Base-by-base conservation (phyloP, 2,329 filamentous ascomycete species). In the Colletotrichum falcatum region DNA sequence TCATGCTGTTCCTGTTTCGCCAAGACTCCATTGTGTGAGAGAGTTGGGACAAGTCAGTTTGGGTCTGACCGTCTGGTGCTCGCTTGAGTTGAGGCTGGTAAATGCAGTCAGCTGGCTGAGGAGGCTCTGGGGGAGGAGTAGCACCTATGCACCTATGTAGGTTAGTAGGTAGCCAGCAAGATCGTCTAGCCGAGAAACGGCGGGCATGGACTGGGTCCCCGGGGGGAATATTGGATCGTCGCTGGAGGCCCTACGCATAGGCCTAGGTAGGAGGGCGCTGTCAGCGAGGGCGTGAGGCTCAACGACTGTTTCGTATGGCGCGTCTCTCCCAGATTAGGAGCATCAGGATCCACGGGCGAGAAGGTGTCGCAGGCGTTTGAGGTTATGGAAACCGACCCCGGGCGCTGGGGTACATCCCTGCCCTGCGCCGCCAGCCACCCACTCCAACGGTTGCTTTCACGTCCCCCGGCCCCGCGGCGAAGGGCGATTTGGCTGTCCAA, bases 11-110 rank as follows among this genome's bases (percentile, higher is more conserved):
- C 60, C 55, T 58, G 71, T 72, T 71, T 72, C 71, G 68, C 39
- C 60, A 56, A 60, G 44, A 68, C 59, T 67, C 62, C 54, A 54
- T 64, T 56, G 63, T 67, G 71, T 72, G 64, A 42, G 71, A 71
- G 68, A 67, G 44, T 71, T 71, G 48, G 60, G 71, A 71, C 42
- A 71, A 71, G 69, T 71, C 65, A 71, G 54, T 56, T 14, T 64
- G 39, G 55, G 65, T 70, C 69, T 70, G 65, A 71, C 49, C 65
- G 48, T 33, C 58, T 30, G 49, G n/a, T 65, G 51, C 33, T 26
- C 39, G 33, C 33, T 26, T 46, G 28, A 48, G 30, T 44, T 9
- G 33, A 51, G 5, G 30, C 20, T 8, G 26, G 7, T n/a, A 26
- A 44, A 58, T 20, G 26, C 16, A 33, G 35, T 54, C 23, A 14